Evolutionary conservation across 1,284 basidiomycete species (phyloP).

Genomic region (Tetrapyrgos nigripes): DNA sequence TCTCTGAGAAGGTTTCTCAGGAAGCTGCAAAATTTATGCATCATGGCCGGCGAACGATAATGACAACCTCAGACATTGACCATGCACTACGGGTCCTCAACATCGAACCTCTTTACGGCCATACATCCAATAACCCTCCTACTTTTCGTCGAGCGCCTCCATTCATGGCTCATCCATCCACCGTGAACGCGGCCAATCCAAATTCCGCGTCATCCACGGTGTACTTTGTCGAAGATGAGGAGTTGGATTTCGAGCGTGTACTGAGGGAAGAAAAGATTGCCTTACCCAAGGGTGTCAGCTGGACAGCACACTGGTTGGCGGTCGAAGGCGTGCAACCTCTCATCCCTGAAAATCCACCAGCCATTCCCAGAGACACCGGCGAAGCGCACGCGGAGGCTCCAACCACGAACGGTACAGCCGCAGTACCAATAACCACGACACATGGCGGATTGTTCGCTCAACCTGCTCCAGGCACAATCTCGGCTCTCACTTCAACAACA

Average conservation of each 20-base stretch:
- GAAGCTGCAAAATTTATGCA: conserved; percentile 98
- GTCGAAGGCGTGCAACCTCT: conserved; percentile 98
- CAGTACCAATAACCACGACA: conserved; percentile 1
- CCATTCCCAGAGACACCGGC: conserved; percentile 65
- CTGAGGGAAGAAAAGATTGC: conserved; percentile 84
- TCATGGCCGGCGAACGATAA: conserved; percentile 86
- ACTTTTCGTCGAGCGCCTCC: conserved; percentile 78
- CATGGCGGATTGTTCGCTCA: background rate
- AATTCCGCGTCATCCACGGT: conserved; percentile 68
- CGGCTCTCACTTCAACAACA: conserved; percentile 15
- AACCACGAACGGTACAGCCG: conserved; percentile 42
- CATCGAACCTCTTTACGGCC: conserved; percentile 91
- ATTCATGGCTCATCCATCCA: conserved; percentile 47
- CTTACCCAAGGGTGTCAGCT: conserved; percentile 78
- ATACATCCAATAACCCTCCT: conserved; percentile 72
- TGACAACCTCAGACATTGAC: conserved; percentile 92
- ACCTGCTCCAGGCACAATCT: background rate
- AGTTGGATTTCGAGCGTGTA: conserved; percentile 95
- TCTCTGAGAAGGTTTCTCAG: conserved; percentile 44
- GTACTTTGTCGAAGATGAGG: conserved; percentile 96
- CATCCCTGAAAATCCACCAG: conserved; percentile 95
- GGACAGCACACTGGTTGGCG: conserved; percentile 96
- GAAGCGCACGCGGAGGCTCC: conserved; percentile 39
- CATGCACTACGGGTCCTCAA: conserved; percentile 93
- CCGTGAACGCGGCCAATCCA: conserved; percentile 26